phyloP scores from a whole-genome alignment of 306 rosid species.

The Acmispon strigosus region DNA sequence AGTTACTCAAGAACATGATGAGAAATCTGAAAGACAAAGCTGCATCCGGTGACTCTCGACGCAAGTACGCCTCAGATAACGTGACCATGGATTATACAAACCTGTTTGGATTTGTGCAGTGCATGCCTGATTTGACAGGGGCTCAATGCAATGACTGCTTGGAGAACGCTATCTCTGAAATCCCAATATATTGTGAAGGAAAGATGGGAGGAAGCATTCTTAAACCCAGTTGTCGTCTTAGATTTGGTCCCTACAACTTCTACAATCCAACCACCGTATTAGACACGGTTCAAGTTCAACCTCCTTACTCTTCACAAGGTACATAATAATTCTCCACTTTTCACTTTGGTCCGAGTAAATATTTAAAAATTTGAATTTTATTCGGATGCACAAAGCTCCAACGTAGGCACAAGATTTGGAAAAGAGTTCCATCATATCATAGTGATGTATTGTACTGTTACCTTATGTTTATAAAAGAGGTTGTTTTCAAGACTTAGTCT shows the following conservation, averaged over 20 bases:
- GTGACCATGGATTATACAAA: not conserved
- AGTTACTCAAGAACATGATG: not conserved
- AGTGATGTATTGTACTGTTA: too few relatives aligned
- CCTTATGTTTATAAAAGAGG: too few relatives aligned
- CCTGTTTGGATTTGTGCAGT: constrained; percentile 19
- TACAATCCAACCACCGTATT: not conserved
- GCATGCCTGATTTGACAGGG: constrained; percentile 29
- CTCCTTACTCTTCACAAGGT: not conserved
- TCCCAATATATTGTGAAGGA: not conserved
- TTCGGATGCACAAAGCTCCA: too few relatives aligned
- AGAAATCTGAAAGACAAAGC: not conserved
- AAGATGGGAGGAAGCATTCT: not conserved
- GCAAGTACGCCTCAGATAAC: not conserved
- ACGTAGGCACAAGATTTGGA: too few relatives aligned
- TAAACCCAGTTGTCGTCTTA: constrained; percentile 9
- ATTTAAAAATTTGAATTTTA: too few relatives aligned
- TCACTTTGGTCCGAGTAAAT: too few relatives aligned
- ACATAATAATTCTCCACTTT: not conserved
- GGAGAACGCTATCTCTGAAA: rapidly evolving
- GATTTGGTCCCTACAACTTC: not conserved
- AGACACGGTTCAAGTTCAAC: not conserved
- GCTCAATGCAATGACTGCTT: constrained; percentile 18
- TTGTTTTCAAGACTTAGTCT: too few relatives aligned
- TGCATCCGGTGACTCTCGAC: not conserved
- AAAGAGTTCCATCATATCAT: too few relatives aligned